A percentile compares a stretch with the other conserved stretches of the same genome.
Evolutionary conservation across 2,329 filamentous ascomycete species (phyloP).

Genomic region (Pseudogymnoascus sp.): DNA sequence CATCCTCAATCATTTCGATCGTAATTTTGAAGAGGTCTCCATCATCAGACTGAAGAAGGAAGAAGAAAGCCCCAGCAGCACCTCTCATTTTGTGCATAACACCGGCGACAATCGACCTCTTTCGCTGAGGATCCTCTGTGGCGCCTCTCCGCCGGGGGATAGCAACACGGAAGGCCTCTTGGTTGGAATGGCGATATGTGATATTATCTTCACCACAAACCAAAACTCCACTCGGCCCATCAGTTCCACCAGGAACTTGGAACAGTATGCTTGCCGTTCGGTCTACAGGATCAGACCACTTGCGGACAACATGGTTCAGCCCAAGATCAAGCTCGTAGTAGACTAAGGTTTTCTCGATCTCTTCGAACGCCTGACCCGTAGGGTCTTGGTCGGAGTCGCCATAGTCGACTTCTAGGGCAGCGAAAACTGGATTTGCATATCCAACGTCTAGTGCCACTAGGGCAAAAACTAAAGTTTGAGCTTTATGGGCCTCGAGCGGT

Average conservation of each 20-base stretch:
- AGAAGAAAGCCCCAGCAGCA: slow-evolving; percentile 83
- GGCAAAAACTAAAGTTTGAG: slow-evolving; percentile 82
- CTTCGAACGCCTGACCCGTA: slow-evolving; percentile 71
- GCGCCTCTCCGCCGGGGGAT: slow-evolving; percentile 82
- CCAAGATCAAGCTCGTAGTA: slow-evolving; percentile 98
- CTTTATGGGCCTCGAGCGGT: slow-evolving; percentile 90
- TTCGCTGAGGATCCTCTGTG: slow-evolving; percentile 86
- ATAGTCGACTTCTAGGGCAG: slow-evolving; percentile 89
- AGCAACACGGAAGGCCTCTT: slow-evolving; percentile 79
- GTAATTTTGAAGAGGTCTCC: slow-evolving; percentile 98
- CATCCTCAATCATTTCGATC: slow-evolving; percentile 81
- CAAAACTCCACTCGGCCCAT: slow-evolving; percentile 89
- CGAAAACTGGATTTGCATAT: slow-evolving; percentile 95
- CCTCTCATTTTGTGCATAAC: slow-evolving; percentile 96
- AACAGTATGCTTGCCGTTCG: slow-evolving; percentile 84
- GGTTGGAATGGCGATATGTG: slow-evolving; percentile 94
- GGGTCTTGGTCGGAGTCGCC: slow-evolving; percentile 86
- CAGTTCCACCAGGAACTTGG: slow-evolving; percentile 87
- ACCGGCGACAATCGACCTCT: slow-evolving; percentile 78
- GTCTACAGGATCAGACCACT: slow-evolving; percentile 93
- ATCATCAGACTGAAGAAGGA: slow-evolving; percentile 90
- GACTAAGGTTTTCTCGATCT: slow-evolving; percentile 83
- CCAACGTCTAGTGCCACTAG: slow-evolving; percentile 87
- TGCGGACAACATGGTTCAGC: slow-evolving; percentile 92
- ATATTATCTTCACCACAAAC: slow-evolving; percentile 93